phyloP scores from a whole-genome alignment of 1,284 basidiomycete species.

The Tilletia indica region DNA sequence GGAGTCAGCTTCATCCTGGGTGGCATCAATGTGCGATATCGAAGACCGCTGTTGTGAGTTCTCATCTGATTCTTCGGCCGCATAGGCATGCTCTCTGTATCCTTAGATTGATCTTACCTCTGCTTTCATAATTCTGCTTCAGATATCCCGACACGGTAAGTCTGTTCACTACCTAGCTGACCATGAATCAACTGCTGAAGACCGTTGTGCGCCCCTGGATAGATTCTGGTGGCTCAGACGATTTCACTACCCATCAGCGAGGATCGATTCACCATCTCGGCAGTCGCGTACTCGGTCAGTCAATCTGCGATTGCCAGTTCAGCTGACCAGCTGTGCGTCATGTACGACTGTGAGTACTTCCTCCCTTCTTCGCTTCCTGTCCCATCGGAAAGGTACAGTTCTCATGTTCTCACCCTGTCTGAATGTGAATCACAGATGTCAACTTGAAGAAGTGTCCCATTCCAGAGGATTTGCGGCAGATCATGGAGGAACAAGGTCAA shows the following conservation, averaged over 20 bases:
- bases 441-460: slow-evolving; percentile 13
- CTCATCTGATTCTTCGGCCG: no score
- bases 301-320: slow-evolving; percentile 12
- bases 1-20: slow-evolving; percentile 44
- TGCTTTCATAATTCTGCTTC: background rate
- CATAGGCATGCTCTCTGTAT: background rate
- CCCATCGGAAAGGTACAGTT: background rate
- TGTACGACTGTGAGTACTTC: slow-evolving; percentile 8
- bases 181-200: background rate
- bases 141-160: slow-evolving; percentile 14
- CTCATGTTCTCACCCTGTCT: background rate
- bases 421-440: background rate
- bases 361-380: background rate
- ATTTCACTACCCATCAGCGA: slow-evolving; percentile 10
- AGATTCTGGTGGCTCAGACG: slow-evolving; percentile 9
- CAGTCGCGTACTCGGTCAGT: slow-evolving; percentile 13
- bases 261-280: slow-evolving; percentile 11
- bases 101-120: background rate
- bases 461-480: slow-evolving; percentile 2
- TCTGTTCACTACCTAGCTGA: background rate
- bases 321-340: slow-evolving; percentile 15
- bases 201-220: background rate
- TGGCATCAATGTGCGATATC: slow-evolving; percentile 41
- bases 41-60: slow-evolving; percentile 28
- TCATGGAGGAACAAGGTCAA: background rate